Percentiles rank a stretch among this genome's conserved stretches.
These are phyloP conservation scores for Aspergillus brunneoviolaceus DNA, from an alignment of 2,329 filamentous ascomycete genomes.

Conservation along the genomic window DNA sequence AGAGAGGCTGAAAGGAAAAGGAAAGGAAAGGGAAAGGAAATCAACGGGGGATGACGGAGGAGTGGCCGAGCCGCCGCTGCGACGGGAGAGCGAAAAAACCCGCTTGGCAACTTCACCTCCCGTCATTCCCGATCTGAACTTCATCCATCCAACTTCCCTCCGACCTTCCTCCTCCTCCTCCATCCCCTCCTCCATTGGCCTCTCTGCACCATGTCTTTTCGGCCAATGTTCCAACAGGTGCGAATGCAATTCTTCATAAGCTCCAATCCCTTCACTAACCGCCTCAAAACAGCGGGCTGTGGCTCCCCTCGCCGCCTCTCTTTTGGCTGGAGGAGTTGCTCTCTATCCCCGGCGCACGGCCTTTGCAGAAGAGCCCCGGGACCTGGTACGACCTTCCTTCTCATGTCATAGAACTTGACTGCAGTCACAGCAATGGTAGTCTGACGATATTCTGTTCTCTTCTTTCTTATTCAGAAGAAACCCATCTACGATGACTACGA, in stretches of 20 bases:
- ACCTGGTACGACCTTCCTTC: constrained; percentile 29
- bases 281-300: constrained; percentile 35
- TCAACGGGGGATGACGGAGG: constrained; percentile 30
- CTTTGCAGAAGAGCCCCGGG: constrained; percentile 44
- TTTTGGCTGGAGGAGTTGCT: constrained; percentile 42
- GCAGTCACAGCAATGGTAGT: not conserved
- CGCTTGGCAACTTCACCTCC: constrained; percentile 23
- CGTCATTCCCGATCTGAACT: constrained; percentile 4
- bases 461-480: constrained; percentile 33
- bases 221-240: constrained; percentile 45
- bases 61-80: constrained; percentile 2
- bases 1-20: not conserved
- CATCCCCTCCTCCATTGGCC: constrained; percentile 25
- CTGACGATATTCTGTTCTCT: not conserved
- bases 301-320: constrained; percentile 41
- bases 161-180: constrained; percentile 9
- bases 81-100: constrained; percentile 28
- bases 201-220: constrained; percentile 39
- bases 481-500: constrained; percentile 46
- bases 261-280: constrained; percentile 27
- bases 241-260: constrained; percentile 5
- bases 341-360: constrained; percentile 43
- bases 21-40: constrained; percentile 5
- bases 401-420: no score
- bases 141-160: constrained; percentile 1